These are phyloP conservation scores for Boletus huronensis DNA, from an alignment of 768 basidiomycete species.

Conservation along the genomic window DNA sequence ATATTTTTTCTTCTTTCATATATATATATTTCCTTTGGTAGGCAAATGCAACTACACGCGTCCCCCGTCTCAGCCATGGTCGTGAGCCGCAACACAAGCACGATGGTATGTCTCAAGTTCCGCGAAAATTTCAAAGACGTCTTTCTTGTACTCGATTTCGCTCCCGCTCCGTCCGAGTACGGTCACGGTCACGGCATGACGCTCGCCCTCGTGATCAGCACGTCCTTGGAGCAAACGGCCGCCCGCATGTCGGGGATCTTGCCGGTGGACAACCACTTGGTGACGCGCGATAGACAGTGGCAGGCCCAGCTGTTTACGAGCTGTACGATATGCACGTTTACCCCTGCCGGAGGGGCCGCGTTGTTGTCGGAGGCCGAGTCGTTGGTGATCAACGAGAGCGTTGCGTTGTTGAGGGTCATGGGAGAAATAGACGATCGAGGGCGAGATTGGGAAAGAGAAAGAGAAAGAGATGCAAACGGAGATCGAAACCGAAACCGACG, in stretches of 20 bases:
- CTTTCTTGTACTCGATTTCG: slow-evolving; percentile 62
- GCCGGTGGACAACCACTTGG: slow-evolving; percentile 41
- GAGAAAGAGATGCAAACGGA: background rate
- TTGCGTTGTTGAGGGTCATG: slow-evolving; percentile 41
- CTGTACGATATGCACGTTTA: slow-evolving; percentile 57
- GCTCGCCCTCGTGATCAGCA: slow-evolving; percentile 50
- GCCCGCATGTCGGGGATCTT: slow-evolving; percentile 45
- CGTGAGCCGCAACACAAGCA: slow-evolving; percentile 61
- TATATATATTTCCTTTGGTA: too few relatives aligned
- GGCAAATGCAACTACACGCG: slow-evolving; percentile 20
- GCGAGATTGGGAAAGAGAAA: background rate
- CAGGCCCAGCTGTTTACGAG: slow-evolving; percentile 57
- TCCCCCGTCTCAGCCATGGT: slow-evolving; percentile 36
- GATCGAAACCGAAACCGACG: background rate
- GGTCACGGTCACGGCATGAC: slow-evolving; percentile 30
- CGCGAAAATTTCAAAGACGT: slow-evolving; percentile 29
- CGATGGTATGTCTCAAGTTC: slow-evolving; percentile 47
- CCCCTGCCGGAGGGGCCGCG: slow-evolving; percentile 28
- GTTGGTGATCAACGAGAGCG: slow-evolving; percentile 44
- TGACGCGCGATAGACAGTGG: slow-evolving; percentile 51
- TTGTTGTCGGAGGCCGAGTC: slow-evolving; percentile 21
- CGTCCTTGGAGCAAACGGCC: slow-evolving; percentile 44
- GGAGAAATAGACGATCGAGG: slow-evolving; percentile 38
- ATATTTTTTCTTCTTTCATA: background rate
- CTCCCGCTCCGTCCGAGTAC: slow-evolving; percentile 42